Evolutionary conservation across 139 green algal species (phyloP).

Genomic region (Axilococcus clingmanii): DNA sequence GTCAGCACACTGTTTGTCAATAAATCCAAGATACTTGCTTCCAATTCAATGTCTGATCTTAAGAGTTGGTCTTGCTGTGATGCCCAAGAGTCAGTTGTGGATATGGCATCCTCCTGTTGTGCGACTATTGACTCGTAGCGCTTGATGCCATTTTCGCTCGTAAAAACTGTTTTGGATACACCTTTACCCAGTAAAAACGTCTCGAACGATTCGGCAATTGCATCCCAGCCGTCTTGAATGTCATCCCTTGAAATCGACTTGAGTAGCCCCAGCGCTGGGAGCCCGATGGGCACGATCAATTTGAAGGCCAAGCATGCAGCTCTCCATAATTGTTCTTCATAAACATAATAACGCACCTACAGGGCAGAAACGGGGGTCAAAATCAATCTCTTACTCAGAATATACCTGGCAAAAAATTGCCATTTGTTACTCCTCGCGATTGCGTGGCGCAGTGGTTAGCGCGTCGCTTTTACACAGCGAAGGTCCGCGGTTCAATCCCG

Average conservation of each 20-base stretch:
- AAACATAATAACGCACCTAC: constrained; percentile 23
- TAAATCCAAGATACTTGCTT: constrained; percentile 57
- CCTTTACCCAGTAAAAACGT: constrained; percentile 51
- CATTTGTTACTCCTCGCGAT: not conserved
- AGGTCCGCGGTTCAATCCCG: constrained; percentile 34
- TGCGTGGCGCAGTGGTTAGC: constrained; percentile 26
- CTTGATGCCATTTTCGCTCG: no score
- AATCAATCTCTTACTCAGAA: no score
- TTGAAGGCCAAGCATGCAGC: constrained; percentile 43
- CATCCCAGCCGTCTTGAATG: constrained; percentile 22
- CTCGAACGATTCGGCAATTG: constrained; percentile 43
- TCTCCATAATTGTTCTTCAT: constrained; percentile 52
- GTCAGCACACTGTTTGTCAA: constrained; percentile 61
- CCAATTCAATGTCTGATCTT: constrained; percentile 56
- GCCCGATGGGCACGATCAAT: constrained; percentile 38
- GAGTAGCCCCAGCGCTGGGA: no score
- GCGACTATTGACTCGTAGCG: no score
- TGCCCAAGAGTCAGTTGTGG: no score
- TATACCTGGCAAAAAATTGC: not conserved
- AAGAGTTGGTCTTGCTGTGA: no score
- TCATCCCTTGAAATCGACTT: no score
- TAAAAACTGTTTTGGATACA: no score
- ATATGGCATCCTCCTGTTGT: no score
- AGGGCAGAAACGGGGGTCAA: no score
- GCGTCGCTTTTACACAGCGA: constrained; percentile 32